A percentile compares a stretch with the other conserved stretches of the same genome.
Conservation (phyloP, 805 yeast species). For the Wickerhamomyces rabaulensis region DNA sequence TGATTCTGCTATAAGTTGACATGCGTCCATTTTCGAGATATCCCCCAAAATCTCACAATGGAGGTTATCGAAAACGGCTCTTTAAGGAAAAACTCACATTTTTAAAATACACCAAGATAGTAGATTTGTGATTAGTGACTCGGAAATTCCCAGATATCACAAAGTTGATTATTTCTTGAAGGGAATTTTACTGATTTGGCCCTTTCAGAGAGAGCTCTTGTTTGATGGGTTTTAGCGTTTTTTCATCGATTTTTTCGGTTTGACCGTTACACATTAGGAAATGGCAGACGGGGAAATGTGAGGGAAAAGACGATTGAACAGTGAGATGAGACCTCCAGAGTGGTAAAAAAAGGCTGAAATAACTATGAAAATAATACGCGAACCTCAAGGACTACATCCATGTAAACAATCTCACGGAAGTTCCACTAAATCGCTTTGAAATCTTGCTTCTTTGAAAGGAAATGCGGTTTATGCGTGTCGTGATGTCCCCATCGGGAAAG, state of each 20-base stretch:
- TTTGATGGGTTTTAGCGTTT: neutral
- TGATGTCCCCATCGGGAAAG: neutral
- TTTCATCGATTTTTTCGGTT: neutral
- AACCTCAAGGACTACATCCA: no score
- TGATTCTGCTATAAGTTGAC: neutral
- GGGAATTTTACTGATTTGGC: neutral
- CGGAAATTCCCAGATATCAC: neutral
- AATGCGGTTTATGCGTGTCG: neutral
- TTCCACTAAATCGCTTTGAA: neutral
- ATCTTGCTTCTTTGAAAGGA: neutral
- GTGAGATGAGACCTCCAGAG: no score
- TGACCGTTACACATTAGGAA: neutral
- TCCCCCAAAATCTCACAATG: neutral
- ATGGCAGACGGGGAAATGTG: neutral
- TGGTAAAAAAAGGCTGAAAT: no score
- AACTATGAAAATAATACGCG: no score
- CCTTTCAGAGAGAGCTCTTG: neutral
- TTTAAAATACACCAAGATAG: no score
- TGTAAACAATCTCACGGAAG: no score
- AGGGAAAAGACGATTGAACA: neutral
- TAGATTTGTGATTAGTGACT: no score
- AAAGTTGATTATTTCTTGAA: no score
- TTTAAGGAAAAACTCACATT: neutral
- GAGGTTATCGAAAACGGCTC: no score
- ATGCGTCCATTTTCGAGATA: neutral